A percentile compares a stretch with the other conserved stretches of the same genome.
Evolutionary conservation across 176 grass and related monocot genomes (phyloP).

Genomic region (Avena insularis): DNA sequence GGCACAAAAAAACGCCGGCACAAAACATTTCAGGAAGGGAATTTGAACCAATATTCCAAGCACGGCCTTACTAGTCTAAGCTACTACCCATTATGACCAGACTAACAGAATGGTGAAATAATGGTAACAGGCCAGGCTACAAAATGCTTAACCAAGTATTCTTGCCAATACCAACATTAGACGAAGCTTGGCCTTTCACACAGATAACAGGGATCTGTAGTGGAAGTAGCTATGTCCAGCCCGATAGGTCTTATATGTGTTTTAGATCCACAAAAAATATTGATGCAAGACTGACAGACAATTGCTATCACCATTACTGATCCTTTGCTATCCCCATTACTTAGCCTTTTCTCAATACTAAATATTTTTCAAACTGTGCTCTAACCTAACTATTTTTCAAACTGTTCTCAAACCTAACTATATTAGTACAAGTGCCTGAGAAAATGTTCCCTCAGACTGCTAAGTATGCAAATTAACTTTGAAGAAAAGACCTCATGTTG

Average conservation of each 20-base stretch:
- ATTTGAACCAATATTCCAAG: no score
- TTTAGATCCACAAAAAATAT: background rate
- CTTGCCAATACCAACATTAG: background rate
- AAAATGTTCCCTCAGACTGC: background rate
- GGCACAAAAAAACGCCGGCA: no score
- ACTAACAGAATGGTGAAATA: background rate
- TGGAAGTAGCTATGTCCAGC: background rate
- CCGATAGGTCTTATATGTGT: background rate
- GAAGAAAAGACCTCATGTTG: background rate
- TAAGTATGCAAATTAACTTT: background rate
- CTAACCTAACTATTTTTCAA: no score
- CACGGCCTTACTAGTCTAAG: no score
- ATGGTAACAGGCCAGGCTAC: background rate
- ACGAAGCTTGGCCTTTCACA: background rate
- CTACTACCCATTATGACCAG: no score
- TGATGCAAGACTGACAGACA: background rate
- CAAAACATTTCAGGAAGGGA: no score
- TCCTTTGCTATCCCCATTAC: background rate
- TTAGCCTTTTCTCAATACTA: constrained; percentile 13
- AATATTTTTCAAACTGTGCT: background rate
- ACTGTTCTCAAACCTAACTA: constrained; percentile 2
- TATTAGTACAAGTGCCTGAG: background rate
- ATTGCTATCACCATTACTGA: background rate
- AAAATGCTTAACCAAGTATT: background rate
- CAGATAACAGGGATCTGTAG: background rate